A percentile compares a stretch with the other conserved stretches of the same genome.
Evolutionary conservation across 2,329 filamentous ascomycete genomes (phyloP).

Genomic region (Apiospora pterosperma): DNA sequence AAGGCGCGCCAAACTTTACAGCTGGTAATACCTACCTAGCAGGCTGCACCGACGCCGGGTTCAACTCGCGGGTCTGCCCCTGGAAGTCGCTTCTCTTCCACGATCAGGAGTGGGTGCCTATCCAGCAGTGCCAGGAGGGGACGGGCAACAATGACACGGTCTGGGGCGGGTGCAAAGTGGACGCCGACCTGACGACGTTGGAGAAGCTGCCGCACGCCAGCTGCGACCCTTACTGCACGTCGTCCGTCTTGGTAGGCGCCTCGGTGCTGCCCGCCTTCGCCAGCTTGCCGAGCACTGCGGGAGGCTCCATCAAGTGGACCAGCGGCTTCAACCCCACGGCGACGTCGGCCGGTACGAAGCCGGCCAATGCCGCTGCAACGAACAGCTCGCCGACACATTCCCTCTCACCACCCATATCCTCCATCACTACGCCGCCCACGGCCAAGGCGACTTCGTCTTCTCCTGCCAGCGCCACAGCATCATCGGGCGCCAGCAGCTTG

Average conservation of each 20-base stretch:
- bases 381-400: not conserved
- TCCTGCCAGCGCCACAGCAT: not conserved
- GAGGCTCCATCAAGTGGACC: slow-evolving; percentile 7
- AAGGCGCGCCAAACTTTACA: not conserved
- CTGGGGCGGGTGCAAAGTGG: slow-evolving; percentile 9
- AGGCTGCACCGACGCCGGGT: slow-evolving; percentile 10
- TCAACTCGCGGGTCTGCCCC: slow-evolving; percentile 6
- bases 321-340: slow-evolving; percentile 7
- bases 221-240: slow-evolving; percentile 9
- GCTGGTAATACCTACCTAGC: slow-evolving; percentile 11
- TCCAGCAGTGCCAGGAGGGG: slow-evolving; percentile 4
- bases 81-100: slow-evolving; percentile 7
- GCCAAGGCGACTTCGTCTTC: not conserved
- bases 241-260: not conserved
- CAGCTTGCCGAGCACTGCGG: slow-evolving; percentile 5
- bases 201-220: slow-evolving; percentile 5
- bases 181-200: slow-evolving; percentile 2
- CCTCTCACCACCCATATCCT: not conserved
- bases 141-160: not conserved
- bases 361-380: not conserved
- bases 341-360: not conserved
- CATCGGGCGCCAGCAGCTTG: not conserved
- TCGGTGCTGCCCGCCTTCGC: slow-evolving; percentile 5
- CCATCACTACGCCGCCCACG: not conserved
- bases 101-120: slow-evolving; percentile 10